Conservation (phyloP, 805 yeast genomes). For the Saturnispora sanitii region DNA sequence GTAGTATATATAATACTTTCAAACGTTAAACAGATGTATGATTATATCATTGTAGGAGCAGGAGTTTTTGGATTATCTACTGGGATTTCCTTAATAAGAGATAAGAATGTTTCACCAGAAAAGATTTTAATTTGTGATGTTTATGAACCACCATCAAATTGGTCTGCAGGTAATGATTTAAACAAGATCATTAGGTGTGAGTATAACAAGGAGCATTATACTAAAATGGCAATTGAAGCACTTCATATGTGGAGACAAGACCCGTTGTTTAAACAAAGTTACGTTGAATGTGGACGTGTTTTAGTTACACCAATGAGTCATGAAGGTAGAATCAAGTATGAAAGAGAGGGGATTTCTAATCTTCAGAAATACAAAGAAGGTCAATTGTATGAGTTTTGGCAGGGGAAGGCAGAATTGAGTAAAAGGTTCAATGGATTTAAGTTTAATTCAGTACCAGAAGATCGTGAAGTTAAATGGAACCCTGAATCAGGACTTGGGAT, state of each 20-base stretch:
- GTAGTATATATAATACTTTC: no score
- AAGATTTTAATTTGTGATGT: constrained; percentile 29
- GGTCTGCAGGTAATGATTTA: constrained; percentile 38
- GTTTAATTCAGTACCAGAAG: constrained; percentile 10
- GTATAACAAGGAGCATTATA: constrained; percentile 32
- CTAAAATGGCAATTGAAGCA: constrained; percentile 36
- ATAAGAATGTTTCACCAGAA: constrained; percentile 16
- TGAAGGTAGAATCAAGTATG: constrained; percentile 30
- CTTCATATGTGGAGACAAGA: constrained; percentile 28
- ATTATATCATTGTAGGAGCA: constrained; percentile 23
- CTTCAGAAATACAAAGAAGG: constrained; percentile 21
- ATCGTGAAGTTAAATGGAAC: constrained; percentile 24
- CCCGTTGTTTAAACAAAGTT: constrained; percentile 24
- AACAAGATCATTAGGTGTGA: constrained; percentile 41
- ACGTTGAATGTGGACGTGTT: constrained; percentile 33
- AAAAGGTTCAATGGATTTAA: constrained; percentile 11
- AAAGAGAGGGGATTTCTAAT: constrained; percentile 26
- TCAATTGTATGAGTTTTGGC: constrained; percentile 19
- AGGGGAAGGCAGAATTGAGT: constrained; percentile 24
- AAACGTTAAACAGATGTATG: no score
- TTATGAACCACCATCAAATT: constrained; percentile 34
- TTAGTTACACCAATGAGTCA: constrained; percentile 26
- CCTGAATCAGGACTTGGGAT: constrained; percentile 34
- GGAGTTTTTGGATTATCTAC: constrained; percentile 40
- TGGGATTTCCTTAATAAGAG: constrained; percentile 26